Conservation (phyloP, 78 protist genomes). For the Cavenderia fasciculata region DNA sequence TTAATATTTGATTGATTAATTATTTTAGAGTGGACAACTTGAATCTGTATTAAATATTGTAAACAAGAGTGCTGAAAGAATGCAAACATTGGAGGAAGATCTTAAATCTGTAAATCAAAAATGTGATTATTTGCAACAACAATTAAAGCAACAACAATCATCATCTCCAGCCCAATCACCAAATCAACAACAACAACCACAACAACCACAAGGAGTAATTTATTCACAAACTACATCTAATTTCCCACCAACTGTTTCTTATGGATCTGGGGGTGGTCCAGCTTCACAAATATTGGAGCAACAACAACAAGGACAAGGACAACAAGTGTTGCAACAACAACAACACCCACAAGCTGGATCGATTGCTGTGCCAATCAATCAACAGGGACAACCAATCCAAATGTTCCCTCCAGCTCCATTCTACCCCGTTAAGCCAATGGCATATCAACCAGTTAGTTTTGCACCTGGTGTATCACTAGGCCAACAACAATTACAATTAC, state of each 20-base stretch:
- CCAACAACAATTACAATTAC: neutral
- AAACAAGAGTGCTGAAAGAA: slow-evolving; percentile 1
- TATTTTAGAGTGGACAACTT: neutral
- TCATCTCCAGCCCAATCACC: neutral
- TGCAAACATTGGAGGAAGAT: neutral
- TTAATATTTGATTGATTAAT: too few relatives aligned
- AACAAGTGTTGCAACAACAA: neutral
- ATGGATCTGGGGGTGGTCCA: neutral
- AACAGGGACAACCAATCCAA: neutral
- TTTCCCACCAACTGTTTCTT: neutral
- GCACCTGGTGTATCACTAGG: neutral
- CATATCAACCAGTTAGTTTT: slow-evolving; percentile 1
- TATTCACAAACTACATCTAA: neutral
- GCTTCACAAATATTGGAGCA: neutral
- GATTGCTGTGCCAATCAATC: neutral
- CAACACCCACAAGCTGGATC: neutral
- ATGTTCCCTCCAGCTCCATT: slow-evolving; percentile 4
- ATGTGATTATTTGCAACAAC: too few relatives aligned
- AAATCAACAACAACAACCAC: neutral
- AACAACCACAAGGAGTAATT: neutral
- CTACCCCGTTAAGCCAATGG: neutral
- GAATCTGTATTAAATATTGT: slow-evolving; percentile 1
- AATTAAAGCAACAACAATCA: neutral
- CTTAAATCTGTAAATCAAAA: neutral
- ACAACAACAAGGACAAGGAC: neutral